phyloP scores from a whole-genome alignment of 2,329 filamentous ascomycete species.

The Myotisia sp. region DNA sequence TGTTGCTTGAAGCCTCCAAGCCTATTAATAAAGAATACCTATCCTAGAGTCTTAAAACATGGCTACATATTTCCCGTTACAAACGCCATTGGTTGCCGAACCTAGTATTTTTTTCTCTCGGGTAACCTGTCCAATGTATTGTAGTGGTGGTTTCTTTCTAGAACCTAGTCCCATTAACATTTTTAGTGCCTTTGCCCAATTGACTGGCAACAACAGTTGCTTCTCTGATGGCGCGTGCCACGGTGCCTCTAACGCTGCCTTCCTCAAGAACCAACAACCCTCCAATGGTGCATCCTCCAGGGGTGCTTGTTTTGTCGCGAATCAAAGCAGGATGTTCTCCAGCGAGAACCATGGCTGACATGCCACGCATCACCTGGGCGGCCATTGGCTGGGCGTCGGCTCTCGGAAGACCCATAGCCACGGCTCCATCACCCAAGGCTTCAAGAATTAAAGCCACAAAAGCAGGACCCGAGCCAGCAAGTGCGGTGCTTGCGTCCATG shows the following conservation, averaged over 20 bases:
- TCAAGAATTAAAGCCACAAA: conserved; percentile 48
- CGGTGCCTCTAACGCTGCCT: conserved; percentile 38
- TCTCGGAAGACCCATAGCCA: conserved; percentile 47
- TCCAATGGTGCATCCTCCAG: conserved; percentile 49
- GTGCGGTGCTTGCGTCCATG: conserved; percentile 45
- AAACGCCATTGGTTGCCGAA: too few species aligned
- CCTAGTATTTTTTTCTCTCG: too few species aligned
- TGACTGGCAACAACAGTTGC: conserved; percentile 45
- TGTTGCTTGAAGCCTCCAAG: too few species aligned
- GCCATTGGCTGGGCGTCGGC: conserved; percentile 48
- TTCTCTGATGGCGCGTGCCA: conserved; percentile 44
- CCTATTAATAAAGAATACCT: too few species aligned
- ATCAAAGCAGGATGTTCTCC: conserved; percentile 47
- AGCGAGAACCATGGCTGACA: conserved; percentile 42
- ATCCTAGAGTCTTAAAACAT: too few species aligned
- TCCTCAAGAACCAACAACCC: conserved; percentile 48
- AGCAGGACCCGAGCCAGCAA: conserved; percentile 48
- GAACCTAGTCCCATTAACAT: conserved; percentile 33
- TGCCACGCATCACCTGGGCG: conserved; percentile 48
- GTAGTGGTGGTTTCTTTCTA: conserved; percentile 2
- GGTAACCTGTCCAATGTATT: conserved; percentile 1
- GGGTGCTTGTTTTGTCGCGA: conserved; percentile 46
- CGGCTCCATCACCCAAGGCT: conserved; percentile 46
- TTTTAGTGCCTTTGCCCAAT: conserved; percentile 40
- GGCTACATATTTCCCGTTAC: too few species aligned